Evolutionary conservation across 345 rosid species (phyloP).

Genomic region (thale cress (Arabidopsis thaliana)): DNA sequence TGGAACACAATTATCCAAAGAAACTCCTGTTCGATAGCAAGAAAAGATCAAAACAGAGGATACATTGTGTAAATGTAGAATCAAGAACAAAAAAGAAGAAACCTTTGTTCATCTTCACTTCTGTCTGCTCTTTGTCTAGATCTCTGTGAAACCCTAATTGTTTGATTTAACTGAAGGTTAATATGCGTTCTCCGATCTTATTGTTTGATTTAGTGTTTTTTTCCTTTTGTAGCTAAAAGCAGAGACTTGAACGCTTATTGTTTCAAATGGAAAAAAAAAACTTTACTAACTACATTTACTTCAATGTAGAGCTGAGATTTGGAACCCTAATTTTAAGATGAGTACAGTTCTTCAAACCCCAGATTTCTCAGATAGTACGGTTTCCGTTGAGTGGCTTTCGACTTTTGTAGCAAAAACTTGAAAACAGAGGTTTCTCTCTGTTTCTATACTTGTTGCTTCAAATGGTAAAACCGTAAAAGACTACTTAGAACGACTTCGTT

Average conservation of each 20-base stretch:
- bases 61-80: background rate
- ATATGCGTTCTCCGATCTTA: background rate
- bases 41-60: background rate
- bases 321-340: background rate
- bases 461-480: background rate
- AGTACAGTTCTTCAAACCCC: background rate
- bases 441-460: background rate
- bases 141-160: too few species aligned
- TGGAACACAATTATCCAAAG: background rate
- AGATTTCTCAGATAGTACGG: background rate
- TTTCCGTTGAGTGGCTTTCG: background rate
- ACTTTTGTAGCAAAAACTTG: conserved; percentile 17
- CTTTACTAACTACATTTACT: background rate
- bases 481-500: background rate
- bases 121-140: background rate
- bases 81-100: background rate
- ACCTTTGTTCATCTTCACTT: conserved; percentile 38
- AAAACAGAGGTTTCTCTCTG: conserved; percentile 30
- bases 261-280: conserved; percentile 23
- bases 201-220: background rate
- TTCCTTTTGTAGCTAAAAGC: conserved; percentile 28
- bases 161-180: too few species aligned
- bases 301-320: background rate
- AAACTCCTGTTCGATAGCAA: background rate
- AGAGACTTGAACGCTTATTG: conserved; percentile 15